Evolutionary conservation across 2,329 filamentous ascomycete genomes (phyloP), one percentile per base, ranked within the genome.

Genomic region (Ophiocordyceps sinensis): DNA sequence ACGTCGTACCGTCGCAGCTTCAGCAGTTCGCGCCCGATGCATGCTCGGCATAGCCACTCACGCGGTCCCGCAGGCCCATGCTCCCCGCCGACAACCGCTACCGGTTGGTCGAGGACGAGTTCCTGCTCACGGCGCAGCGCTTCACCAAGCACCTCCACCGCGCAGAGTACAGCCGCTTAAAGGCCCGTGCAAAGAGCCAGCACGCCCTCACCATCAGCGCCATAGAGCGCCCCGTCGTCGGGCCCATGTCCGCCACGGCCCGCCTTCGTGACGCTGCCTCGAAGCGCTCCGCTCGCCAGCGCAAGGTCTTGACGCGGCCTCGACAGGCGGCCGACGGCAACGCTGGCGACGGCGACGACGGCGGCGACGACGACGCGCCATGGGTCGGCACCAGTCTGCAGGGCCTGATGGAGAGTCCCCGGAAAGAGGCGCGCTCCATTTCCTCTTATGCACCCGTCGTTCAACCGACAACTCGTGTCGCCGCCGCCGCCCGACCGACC

Each of bases 51-150:
- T 5, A 7, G 23, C 9, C 23, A 9, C 23, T 26, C 23, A 26
- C 9, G 23, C 23, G 3, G 5, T 26, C 13, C 8, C 14, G 7
- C 41, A 78, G 75, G 28, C 68, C 68, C 54, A 87, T 89, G 81
- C 63, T 66, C 3, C 67, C 76, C 37, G 79, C 77, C 3, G 85
- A 91, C 55, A 82, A 88, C 53, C 63, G 62, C 41, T 89, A 76
- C 58, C 79, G 83, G 51, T 88, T 89, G 81, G 85, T 91, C 0
- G 85, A 89, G 57, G 85, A 91, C 51, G 84, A 89, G 49, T 76
- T 91, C 47, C 62, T 81, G 17, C 63, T 71, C 14, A 73, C 77
- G 0, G 84, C 84, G 0, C 73, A 76, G 40, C 63, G 67, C 3
- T 89, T 85, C 58, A 89, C 84, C 0, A 70, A 72, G 5, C 82